Base-by-base conservation (phyloP, 2,329 filamentous ascomycete genomes). In the Cladophialophora bantiana region DNA sequence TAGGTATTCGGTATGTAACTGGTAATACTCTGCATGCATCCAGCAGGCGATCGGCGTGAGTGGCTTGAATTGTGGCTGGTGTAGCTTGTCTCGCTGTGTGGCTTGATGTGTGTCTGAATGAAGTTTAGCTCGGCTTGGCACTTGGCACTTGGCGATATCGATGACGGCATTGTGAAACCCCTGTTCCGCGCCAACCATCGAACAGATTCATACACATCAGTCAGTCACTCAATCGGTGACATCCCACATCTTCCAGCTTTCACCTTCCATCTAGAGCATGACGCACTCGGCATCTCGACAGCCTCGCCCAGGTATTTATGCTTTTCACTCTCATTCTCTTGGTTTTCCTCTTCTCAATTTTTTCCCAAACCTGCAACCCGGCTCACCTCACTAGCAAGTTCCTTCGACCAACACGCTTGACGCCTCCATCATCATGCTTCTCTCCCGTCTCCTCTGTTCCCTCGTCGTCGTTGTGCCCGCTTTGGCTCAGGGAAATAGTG, bases 391-490 rank as follows among this genome's bases (percentile, higher is more conserved):
- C 31, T 20, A 26, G 26, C 26, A 54, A 6, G 40, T 40, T 57
- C 60, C 61, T 18, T 34, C 57, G 48, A 48, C 12, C 38, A 20
- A 10, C 32, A 32, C 15, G 10, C 3, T 20, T n/a, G n/a, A 15
- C 18, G 10, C 12, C 18, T 1, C 26, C 20, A 5, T 20, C 59
- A 70, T 13, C 50, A 70, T 70, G 68, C 68, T 61, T 34, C 45
- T 70, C 63, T 53, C 56, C 60, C 65, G 58, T 42, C 32, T 70
- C 60, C 45, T 68, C 63, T 36, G 36, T 13, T 64, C 58, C 36
- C 60, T 70, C 52, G 53, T 68, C 15, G 63, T 66, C 26, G 60
- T 59, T 13, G 67, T 66, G 7, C 66, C 68, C 7, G 64, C 57
- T 59, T 36, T 66, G 35, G 65, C 56, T 31, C 68, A 70, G 42